These are phyloP conservation scores for Xylaria sp. DNA, from an alignment of 495 filamentous ascomycete species.

Conservation along the genomic window DNA sequence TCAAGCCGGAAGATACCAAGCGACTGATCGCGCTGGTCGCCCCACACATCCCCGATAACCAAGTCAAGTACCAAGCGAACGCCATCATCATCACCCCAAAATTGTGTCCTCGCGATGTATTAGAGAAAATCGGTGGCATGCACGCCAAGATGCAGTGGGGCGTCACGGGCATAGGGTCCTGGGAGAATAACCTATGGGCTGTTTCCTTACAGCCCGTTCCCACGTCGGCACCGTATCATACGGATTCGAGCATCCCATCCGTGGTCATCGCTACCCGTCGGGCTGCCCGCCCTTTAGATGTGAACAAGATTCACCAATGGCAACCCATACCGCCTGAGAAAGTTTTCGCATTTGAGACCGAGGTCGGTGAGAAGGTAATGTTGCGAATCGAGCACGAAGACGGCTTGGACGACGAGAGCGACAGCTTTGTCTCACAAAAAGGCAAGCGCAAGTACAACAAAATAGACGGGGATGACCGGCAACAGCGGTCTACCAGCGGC, in stretches of 20 bases:
- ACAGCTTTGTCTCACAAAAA: conserved; percentile 63
- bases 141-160: conserved; percentile 83
- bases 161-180: conserved; percentile 74
- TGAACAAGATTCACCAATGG: conserved; percentile 84
- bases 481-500: conserved; percentile 38
- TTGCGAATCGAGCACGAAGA: conserved; percentile 79
- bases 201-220: conserved; percentile 77
- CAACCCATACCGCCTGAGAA: conserved; percentile 73
- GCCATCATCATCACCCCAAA: conserved; percentile 87
- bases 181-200: conserved; percentile 86
- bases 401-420: conserved; percentile 61
- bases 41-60: conserved; percentile 62
- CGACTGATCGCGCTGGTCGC: conserved; percentile 71
- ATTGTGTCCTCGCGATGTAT: conserved; percentile 67
- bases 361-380: conserved; percentile 84
- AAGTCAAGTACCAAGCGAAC: conserved; percentile 85
- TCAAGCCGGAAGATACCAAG: conserved; percentile 71
- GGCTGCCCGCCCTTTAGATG: conserved; percentile 78
- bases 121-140: conserved; percentile 84
- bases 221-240: conserved; percentile 67
- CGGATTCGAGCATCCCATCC: conserved; percentile 74
- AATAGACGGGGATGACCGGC: conserved; percentile 56
- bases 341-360: conserved; percentile 73
- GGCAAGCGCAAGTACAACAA: conserved; percentile 60
- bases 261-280: conserved; percentile 77